Conservation (phyloP, 257 asterid species). For the Petunia axillaris region DNA sequence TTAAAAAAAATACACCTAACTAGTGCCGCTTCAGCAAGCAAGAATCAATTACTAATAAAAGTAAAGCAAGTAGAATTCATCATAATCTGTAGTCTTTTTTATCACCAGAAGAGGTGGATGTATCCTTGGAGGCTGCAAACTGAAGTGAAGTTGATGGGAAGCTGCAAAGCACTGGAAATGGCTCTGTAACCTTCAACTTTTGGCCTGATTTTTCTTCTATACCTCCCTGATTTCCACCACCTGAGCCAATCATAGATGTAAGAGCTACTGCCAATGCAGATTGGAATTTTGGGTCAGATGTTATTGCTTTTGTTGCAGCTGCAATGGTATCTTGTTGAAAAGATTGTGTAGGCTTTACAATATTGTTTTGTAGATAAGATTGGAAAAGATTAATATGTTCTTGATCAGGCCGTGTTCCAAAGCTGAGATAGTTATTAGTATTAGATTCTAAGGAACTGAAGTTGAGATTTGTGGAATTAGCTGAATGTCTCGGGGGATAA, state of each 20-base stretch:
- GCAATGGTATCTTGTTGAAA: constrained; percentile 67
- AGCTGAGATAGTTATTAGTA: constrained; percentile 46
- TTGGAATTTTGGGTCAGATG: constrained; percentile 84
- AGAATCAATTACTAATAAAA: not conserved
- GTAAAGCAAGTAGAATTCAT: not conserved
- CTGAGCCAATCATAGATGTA: constrained; percentile 62
- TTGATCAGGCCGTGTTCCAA: constrained; percentile 52
- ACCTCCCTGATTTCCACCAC: constrained; percentile 25
- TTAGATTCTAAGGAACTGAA: constrained; percentile 75
- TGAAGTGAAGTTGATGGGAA: constrained; percentile 50
- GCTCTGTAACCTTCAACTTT: constrained; percentile 35
- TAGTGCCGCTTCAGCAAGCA: not conserved
- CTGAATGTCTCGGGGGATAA: constrained; percentile 45
- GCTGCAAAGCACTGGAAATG: constrained; percentile 50
- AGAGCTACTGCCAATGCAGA: constrained; percentile 93
- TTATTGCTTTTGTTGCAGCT: constrained; percentile 90
- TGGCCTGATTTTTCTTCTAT: constrained; percentile 40
- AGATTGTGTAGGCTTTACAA: constrained; percentile 39
- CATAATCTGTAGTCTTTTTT: constrained; percentile 16
- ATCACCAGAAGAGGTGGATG: constrained; percentile 41
- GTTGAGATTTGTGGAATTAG: constrained; percentile 67
- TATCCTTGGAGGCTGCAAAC: constrained; percentile 31
- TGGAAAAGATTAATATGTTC: constrained; percentile 52
- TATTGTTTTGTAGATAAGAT: constrained; percentile 47
- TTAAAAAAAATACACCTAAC: not conserved